Evolutionary conservation across 768 basidiomycete genomes (phyloP), one percentile per base, ranked within the genome.

Genomic region (Russula ochroleuca): DNA sequence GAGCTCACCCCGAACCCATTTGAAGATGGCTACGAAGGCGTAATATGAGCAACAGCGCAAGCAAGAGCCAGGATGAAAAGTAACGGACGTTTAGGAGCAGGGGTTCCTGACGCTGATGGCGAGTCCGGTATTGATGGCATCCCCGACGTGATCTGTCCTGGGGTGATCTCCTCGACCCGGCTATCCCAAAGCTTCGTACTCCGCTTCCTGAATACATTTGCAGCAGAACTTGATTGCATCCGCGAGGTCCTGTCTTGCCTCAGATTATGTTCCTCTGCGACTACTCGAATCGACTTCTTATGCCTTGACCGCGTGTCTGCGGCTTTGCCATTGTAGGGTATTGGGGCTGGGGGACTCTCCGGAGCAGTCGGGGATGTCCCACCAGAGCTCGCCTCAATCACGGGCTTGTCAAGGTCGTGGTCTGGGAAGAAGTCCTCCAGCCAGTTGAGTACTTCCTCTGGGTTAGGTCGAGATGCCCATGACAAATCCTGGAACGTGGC

Each of bases 101-200:
- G 1, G 7, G 67, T 37, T n/a, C 66, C 67, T 10, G 65, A 38
- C 37, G 86, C 81, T 7, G 86, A 81, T 7, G 86, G 78, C 17
- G 86, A 85, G 51, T 88, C 86, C 3, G 85, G 82, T 25, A 77
- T 71, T 8, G 81, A 68, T 59, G 72, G 70, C 41, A 80, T 73
- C 14, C 73, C 77, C 53, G 75, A 76, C 69, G 81, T 84, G 61
- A 80, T 80, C 64, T 88, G 85, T 21, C 81, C 83, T 23, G 94
- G 86, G 6, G 88, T 93, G 54, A 98, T 92, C 73, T 99, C 97
- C 70, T 97, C 95, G 47, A 98, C 75, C 69, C 84, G 86, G 70
- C 90, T 92, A 13, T 92, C 95, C 94, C 97, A 99, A 60, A 99
- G 80, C 75, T 95, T 98, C 23, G 95, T 96, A 70, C 92, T 94